Evolutionary conservation across 192 early-diverging fungal genomes (phyloP).

Genomic region (Geosiphon pyriformis): DNA sequence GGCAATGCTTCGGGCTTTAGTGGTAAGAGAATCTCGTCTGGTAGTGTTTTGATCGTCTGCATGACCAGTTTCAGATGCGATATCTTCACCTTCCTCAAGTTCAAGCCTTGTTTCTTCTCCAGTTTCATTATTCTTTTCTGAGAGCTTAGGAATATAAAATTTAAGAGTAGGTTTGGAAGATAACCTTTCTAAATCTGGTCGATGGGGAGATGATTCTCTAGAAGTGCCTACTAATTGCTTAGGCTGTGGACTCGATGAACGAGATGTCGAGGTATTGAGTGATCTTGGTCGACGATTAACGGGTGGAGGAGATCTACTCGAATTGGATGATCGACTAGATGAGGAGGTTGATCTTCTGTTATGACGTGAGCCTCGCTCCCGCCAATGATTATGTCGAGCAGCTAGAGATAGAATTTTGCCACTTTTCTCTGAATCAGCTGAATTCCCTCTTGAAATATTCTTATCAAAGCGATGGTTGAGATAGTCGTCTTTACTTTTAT

Average conservation of each 20-base stretch:
- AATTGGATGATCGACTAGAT: neutral
- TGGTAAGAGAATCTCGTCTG: neutral
- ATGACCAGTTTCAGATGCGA: neutral
- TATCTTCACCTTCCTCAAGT: neutral
- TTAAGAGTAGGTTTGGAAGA: conserved; percentile 8
- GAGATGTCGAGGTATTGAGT: neutral
- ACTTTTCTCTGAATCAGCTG: conserved; percentile 9
- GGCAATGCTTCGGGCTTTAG: neutral
- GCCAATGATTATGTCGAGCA: conserved; percentile 15
- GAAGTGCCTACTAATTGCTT: neutral
- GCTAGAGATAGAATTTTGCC: conserved; percentile 1
- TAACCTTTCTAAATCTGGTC: conserved; percentile 1
- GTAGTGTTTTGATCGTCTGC: too few relatives aligned
- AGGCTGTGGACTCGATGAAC: neutral
- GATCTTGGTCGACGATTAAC: conserved; percentile 2
- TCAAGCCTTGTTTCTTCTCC: neutral
- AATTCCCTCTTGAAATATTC: neutral
- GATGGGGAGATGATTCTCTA: conserved; percentile 2
- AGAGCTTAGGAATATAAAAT: neutral
- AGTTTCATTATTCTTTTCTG: conserved; percentile 1
- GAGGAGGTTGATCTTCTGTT: conserved; percentile 8
- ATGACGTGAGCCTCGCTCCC: neutral
- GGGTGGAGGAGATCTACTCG: neutral
- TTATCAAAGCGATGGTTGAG: neutral
- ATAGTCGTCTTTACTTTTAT: neutral